Evolutionary conservation across 169 alveolate species (phyloP), one percentile per base, ranked within the genome.

Genomic region (Plasmodium blacklocki): DNA sequence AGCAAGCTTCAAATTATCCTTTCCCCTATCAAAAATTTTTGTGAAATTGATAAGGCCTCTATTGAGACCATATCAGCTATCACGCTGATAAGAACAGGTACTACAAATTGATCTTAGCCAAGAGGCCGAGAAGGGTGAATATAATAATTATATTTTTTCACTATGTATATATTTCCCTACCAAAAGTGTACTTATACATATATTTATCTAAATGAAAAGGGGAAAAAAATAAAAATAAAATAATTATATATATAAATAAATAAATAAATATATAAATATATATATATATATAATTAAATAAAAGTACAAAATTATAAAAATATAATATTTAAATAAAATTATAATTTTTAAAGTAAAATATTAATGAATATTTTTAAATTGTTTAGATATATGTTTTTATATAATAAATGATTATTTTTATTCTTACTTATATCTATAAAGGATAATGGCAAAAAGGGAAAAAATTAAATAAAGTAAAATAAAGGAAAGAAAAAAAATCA

Each of bases 1-100:
- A 83, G 96, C 96, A 94, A 94, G 96, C 96, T 93, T 95, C 95
- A 68, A 85, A 71, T 74, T 62, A 54, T 59, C 89, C 91, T 92
- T 80, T 89, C 94, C 96, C 96, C 96, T 58, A 70, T 74, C 89
- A 94, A 94, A 94, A 94, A 94, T 94, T 91, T 54, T 66, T 95
- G 96, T 94, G 96, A 94, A 88, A 94, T 78, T 83, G 91, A 93
- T 93, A 89, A 94, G 96, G 92, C 93, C 92, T 95, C 96, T 88
- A 91, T 94, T 90, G 96, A 95, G 93, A 93, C 93, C 95, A 94
- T 94, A 94, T 94, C 96, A 94, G 96, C 96, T 94, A 94, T 94
- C 96, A 94, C 96, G 96, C 96, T 94, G 96, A 94, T 94, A 94
- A 94, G 96, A 94, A 94, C 96, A 94, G 96, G 96, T 94, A 94